These are phyloP conservation scores for Rhizoctonia solani DNA, from an alignment of 1,284 basidiomycete genomes.

Conservation along the genomic window DNA sequence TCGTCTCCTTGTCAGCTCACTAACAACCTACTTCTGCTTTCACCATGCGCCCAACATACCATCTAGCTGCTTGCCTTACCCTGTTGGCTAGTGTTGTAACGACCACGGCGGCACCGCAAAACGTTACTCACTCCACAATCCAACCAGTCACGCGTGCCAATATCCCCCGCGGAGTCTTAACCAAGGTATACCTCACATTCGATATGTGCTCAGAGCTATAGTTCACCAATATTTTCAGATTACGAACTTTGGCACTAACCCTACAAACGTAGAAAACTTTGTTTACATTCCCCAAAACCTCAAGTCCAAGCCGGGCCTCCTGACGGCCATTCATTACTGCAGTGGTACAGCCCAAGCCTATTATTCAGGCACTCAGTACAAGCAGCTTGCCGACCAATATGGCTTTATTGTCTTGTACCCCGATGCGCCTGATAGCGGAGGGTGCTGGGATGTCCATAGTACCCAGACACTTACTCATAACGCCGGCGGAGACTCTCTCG, in stretches of 20 bases:
- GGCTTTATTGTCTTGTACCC: slow-evolving; percentile 54
- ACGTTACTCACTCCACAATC: neutral
- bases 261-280: slow-evolving; percentile 50
- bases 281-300: slow-evolving; percentile 55
- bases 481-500: slow-evolving; percentile 58
- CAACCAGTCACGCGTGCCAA: neutral
- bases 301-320: slow-evolving; percentile 51
- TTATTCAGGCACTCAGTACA: slow-evolving; percentile 56
- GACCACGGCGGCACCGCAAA: neutral
- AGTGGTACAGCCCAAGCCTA: slow-evolving; percentile 56
- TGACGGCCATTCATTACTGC: slow-evolving; percentile 60
- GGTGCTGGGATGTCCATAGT: slow-evolving; percentile 61
- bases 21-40: neutral
- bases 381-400: slow-evolving; percentile 52
- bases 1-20: neutral
- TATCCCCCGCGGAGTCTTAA: slow-evolving; percentile 7
- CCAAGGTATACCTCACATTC: neutral
- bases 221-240: slow-evolving; percentile 20
- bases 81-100: neutral
- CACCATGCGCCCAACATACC: slow-evolving; percentile 15
- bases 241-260: slow-evolving; percentile 54
- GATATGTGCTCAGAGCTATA: neutral
- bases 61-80: neutral
- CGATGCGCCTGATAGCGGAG: slow-evolving; percentile 47
- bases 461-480: slow-evolving; percentile 58